Evolutionary conservation across 164 flowering plant species (phyloP).

Genomic region (Vitis cinerea): DNA sequence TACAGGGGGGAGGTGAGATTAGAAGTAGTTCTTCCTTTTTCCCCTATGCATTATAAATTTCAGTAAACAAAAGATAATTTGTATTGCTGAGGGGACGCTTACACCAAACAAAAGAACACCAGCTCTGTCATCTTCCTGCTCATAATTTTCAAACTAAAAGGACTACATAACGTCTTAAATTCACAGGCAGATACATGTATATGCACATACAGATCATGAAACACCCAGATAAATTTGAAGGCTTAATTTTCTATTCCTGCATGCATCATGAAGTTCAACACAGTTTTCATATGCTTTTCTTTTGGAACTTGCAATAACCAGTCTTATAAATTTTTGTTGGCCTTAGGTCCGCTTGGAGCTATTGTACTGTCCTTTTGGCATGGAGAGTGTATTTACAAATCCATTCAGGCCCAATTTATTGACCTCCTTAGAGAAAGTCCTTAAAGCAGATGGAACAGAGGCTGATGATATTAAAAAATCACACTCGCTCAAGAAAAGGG

Average conservation of each 20-base stretch:
- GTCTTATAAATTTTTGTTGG: not conserved
- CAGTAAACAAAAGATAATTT: no score
- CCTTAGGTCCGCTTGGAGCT: constrained; percentile 92
- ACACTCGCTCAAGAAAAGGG: constrained; percentile 43
- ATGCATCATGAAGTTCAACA: not conserved
- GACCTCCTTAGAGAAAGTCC: constrained; percentile 87
- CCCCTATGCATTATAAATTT: not conserved
- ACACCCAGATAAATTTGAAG: no score
- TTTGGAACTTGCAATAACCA: not conserved
- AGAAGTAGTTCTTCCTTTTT: not conserved
- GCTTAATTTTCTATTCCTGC: no score
- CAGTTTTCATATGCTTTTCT: not conserved
- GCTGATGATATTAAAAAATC: constrained; percentile 27
- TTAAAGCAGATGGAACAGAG: constrained; percentile 44
- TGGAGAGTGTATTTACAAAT: constrained; percentile 49
- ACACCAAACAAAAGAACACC: no score
- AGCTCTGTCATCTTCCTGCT: no score
- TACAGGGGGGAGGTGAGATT: constrained; percentile 80
- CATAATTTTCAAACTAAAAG: no score
- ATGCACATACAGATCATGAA: no score
- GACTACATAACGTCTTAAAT: no score
- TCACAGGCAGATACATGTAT: no score
- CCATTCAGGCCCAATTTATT: constrained; percentile 58
- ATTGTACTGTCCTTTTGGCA: constrained; percentile 69
- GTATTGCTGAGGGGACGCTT: no score